A percentile compares a stretch with the other conserved stretches of the same genome.
Conservation (phyloP, 768 basidiomycete species). For the Pleurotus tuber-regium region DNA sequence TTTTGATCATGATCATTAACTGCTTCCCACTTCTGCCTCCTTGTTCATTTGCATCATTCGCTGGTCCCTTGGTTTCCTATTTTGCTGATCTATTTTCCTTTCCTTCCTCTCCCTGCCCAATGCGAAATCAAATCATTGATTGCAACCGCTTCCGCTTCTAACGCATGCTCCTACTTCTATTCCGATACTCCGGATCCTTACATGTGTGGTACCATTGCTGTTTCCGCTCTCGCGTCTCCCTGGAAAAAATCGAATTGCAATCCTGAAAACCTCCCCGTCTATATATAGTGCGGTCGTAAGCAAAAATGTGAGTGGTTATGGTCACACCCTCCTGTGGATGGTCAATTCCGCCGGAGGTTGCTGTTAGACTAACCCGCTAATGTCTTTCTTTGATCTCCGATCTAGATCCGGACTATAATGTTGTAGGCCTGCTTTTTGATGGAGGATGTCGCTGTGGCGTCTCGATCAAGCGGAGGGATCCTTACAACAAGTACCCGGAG, state of each 20-base stretch:
- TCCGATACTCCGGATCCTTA: conserved; percentile 22
- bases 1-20: background rate
- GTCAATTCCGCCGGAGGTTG: conserved; percentile 6
- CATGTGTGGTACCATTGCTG: conserved; percentile 14
- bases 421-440: conserved; percentile 13
- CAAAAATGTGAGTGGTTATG: conserved; percentile 57
- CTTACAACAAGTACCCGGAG: no score
- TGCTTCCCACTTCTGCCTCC: no score
- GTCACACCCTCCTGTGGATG: no score
- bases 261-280: conserved; percentile 11
- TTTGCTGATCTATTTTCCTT: conserved; percentile 15
- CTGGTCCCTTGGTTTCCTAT: background rate
- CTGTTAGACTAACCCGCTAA: background rate
- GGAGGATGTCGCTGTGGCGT: conserved; percentile 1
- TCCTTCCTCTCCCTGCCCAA: conserved; percentile 11
- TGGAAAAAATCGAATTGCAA: conserved; percentile 15
- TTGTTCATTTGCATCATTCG: no score
- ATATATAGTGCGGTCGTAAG: conserved; percentile 58
- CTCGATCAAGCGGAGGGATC: conserved; percentile 10
- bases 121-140: conserved; percentile 11
- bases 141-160: conserved; percentile 15
- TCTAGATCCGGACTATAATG: conserved; percentile 28
- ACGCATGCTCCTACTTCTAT: conserved; percentile 18
- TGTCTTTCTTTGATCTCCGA: conserved; percentile 4
- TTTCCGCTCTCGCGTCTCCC: conserved; percentile 15